These are phyloP conservation scores for Blastobotrys attinorum DNA, from an alignment of 805 yeast genomes.

Conservation along the genomic window DNA sequence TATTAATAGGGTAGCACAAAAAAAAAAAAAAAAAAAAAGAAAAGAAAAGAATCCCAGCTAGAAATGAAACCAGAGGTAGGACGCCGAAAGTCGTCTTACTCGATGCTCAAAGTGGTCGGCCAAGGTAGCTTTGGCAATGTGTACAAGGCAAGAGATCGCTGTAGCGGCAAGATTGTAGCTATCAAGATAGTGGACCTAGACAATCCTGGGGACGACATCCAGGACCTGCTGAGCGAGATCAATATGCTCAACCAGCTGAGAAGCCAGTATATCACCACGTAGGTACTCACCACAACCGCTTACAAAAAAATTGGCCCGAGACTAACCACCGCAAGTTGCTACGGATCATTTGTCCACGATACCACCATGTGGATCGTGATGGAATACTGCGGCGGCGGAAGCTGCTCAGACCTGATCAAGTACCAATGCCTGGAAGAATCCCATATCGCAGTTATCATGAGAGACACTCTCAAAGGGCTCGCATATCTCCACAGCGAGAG, in stretches of 20 bases:
- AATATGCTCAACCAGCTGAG: slow-evolving; percentile 59
- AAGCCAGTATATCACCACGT: slow-evolving; percentile 57
- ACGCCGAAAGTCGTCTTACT: neutral
- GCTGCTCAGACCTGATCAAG: slow-evolving; percentile 53
- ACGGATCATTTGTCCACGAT: slow-evolving; percentile 55
- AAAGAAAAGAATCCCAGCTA: too few relatives aligned
- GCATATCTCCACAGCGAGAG: slow-evolving; percentile 65
- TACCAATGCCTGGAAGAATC: slow-evolving; percentile 50
- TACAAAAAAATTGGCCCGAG: neutral
- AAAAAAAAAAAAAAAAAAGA: too few relatives aligned
- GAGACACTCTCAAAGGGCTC: slow-evolving; percentile 62
- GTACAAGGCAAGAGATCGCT: slow-evolving; percentile 22
- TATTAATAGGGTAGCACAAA: too few relatives aligned
- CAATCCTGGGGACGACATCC: slow-evolving; percentile 66
- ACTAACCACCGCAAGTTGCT: slow-evolving; percentile 28
- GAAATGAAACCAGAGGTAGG: too few relatives aligned
- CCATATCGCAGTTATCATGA: slow-evolving; percentile 51
- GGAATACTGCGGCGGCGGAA: slow-evolving; percentile 96
- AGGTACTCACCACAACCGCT: neutral
- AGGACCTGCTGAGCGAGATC: slow-evolving; percentile 67
- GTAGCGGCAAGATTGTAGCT: slow-evolving; percentile 51
- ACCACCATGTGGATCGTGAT: slow-evolving; percentile 78
- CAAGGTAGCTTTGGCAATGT: slow-evolving; percentile 22
- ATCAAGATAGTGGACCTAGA: slow-evolving; percentile 83
- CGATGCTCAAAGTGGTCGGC: slow-evolving; percentile 14